Base-by-base conservation (phyloP, 2,329 filamentous ascomycete genomes). In the Alternaria gansuensis region DNA sequence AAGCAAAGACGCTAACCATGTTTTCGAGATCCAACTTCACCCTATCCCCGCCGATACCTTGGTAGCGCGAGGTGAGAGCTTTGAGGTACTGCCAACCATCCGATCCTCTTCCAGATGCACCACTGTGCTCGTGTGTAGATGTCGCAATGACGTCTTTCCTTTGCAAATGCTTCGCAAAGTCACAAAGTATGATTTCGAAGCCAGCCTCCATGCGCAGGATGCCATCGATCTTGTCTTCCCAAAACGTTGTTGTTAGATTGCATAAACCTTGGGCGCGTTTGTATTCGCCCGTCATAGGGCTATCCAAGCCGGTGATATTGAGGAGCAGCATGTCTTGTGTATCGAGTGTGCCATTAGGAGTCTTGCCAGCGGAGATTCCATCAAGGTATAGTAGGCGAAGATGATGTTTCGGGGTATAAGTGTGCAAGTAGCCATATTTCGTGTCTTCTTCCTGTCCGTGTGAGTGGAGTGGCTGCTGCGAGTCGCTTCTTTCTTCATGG, bases 171-270 rank as follows among this genome's bases (percentile, higher is more conserved):
- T 77, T 69, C 33, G 73, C 74, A 62, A 92, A 91, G 52, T 88
- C 79, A 71, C 89, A 92, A 21, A 89, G 79, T 49, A 91, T 88
- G 52, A 90, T 81, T 73, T 92, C 89, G 64, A 91, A 91, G 0
- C 89, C 89, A 17, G 83, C 82, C 69, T 92, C 89, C 82, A 88
- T 88, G 10, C 89, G 83, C 2, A 91, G 75, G 23, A 90, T 79
- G 0, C 87, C 88, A 66, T 90, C 85, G n/a, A 90, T 78, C 13
- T 77, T 76, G 29, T 72, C 72, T 11, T 80, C 9, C 84, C 84
- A 88, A 73, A 85, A 53, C 67, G 74, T 58, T 43, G 74, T 9
- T 0, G 84, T 81, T 9, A 89, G 65, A 0, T 81, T 74, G 72
- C 90, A 92, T 1, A 90, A 75, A 1, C 80, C 79, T 1, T 66